Conservation (phyloP, 1,284 basidiomycete genomes). For the Ceratobasidium sp. region DNA sequence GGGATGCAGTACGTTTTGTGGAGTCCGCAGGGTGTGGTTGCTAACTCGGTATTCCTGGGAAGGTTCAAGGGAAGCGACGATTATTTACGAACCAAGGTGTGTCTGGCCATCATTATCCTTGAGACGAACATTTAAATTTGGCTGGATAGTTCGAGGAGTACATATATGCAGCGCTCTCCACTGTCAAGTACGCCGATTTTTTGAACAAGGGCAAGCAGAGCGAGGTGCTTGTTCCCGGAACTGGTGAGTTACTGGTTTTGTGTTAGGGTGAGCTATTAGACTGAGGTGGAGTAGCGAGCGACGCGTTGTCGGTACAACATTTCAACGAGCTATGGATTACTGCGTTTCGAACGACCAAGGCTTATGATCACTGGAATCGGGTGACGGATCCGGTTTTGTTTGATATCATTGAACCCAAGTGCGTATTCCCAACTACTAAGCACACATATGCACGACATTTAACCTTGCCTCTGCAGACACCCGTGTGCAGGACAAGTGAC, state of each 20-base stretch:
- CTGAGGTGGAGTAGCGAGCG: constrained; percentile 50
- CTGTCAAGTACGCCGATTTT: constrained; percentile 89
- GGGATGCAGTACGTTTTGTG: constrained; percentile 69
- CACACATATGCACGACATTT: background rate
- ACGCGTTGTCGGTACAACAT: constrained; percentile 67
- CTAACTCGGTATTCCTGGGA: constrained; percentile 40
- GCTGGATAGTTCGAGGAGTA: constrained; percentile 80
- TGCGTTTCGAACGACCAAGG: constrained; percentile 84
- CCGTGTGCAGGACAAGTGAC: constrained; percentile 89
- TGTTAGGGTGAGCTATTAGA: background rate
- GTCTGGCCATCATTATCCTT: constrained; percentile 47
- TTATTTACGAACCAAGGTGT: constrained; percentile 85
- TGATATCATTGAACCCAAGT: constrained; percentile 91
- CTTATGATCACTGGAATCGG: constrained; percentile 87
- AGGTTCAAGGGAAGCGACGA: constrained; percentile 94
- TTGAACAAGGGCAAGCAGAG: constrained; percentile 63
- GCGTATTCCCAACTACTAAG: constrained; percentile 48
- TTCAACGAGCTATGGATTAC: constrained; percentile 87
- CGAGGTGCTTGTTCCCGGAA: constrained; percentile 54
- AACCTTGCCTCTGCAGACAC: constrained; percentile 63
- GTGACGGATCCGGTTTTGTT: constrained; percentile 90
- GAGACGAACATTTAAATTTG: constrained; percentile 46
- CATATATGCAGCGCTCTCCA: constrained; percentile 78
- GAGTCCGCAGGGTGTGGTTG: constrained; percentile 39
- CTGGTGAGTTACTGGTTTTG: constrained; percentile 46